phyloP scores from a whole-genome alignment of 1,139 yeast species.

The Tardiomyces depauwii region DNA sequence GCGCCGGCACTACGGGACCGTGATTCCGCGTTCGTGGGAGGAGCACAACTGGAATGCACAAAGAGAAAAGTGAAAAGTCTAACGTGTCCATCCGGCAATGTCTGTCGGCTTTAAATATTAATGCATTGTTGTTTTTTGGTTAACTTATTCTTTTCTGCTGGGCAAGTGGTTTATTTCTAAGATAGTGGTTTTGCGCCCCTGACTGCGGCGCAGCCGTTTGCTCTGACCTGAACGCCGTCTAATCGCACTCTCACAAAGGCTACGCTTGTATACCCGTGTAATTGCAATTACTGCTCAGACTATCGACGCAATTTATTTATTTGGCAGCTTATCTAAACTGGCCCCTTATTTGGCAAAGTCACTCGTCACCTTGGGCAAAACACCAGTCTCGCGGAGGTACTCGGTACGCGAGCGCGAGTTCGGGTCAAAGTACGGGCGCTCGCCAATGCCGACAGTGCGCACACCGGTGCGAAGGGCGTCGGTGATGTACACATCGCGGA shows the following conservation, averaged over 20 bases:
- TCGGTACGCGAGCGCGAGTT: conserved; percentile 27
- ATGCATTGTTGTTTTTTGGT: not conserved
- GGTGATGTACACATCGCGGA: conserved; percentile 35
- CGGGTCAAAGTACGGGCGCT: conserved; percentile 41
- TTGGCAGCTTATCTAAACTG: conserved; percentile 6
- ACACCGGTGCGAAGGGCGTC: conserved; percentile 38
- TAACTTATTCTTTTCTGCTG: not conserved
- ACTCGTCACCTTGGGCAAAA: not conserved
- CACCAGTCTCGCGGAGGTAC: conserved; percentile 4
- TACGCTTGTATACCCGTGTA: too few relatives aligned
- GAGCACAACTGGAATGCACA: too few relatives aligned
- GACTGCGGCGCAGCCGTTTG: too few relatives aligned
- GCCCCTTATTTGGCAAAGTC: not conserved
- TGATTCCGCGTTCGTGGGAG: too few relatives aligned
- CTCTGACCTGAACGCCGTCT: too few relatives aligned
- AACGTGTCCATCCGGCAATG: not conserved
- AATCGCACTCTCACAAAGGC: too few relatives aligned
- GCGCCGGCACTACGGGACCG: too few relatives aligned
- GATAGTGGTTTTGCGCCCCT: too few relatives aligned
- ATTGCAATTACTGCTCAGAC: too few relatives aligned
- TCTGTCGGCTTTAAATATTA: not conserved
- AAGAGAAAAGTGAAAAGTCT: too few relatives aligned
- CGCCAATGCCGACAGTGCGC: conserved; percentile 49
- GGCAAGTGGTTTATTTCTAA: too few relatives aligned
- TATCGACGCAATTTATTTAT: not conserved